These are phyloP conservation scores for Isoetes engelmannii DNA, from an alignment of 83 land plant genomes.

Conservation along the genomic window DNA sequence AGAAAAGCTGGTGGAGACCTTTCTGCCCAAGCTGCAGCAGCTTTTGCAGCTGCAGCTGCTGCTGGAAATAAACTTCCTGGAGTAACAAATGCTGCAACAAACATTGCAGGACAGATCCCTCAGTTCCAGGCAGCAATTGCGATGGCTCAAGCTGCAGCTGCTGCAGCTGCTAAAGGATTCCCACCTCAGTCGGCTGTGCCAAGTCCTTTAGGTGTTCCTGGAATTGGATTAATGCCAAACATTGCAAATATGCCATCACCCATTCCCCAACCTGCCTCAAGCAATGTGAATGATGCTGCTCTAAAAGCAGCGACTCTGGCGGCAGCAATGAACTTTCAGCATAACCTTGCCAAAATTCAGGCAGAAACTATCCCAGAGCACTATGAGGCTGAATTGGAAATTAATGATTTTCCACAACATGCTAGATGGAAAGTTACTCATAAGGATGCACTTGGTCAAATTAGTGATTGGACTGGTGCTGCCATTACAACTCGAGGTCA, in stretches of 20 bases:
- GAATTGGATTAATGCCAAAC: constrained; percentile 15
- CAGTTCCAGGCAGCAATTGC: constrained; percentile 22
- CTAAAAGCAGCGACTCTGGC: constrained; percentile 68
- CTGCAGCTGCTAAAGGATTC: constrained; percentile 15
- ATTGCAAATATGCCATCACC: constrained; percentile 11
- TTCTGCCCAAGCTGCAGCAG: constrained; percentile 56
- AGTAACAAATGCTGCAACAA: constrained; percentile 36
- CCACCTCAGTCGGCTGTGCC: constrained; percentile 5
- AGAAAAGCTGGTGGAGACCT: constrained; percentile 82
- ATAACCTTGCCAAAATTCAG: constrained; percentile 76
- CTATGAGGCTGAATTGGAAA: constrained; percentile 94
- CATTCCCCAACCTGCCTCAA: not conserved
- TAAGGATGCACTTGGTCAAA: constrained; percentile 91
- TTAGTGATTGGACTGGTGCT: constrained; percentile 94
- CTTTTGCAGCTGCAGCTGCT: constrained; percentile 46
- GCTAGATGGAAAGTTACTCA: constrained; percentile 98
- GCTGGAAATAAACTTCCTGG: constrained; percentile 4
- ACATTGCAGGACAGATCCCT: constrained; percentile 22
- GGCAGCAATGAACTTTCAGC: constrained; percentile 85
- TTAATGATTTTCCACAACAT: constrained; percentile 96
- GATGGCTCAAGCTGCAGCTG: constrained; percentile 20
- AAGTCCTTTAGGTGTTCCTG: constrained; percentile 20
- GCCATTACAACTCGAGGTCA: constrained; percentile 96
- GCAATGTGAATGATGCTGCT: constrained; percentile 42
- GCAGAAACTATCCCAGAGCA: constrained; percentile 85